These are phyloP conservation scores for Coelastrella sp. DNA, from an alignment of 139 green algal species.

Conservation along the genomic window DNA sequence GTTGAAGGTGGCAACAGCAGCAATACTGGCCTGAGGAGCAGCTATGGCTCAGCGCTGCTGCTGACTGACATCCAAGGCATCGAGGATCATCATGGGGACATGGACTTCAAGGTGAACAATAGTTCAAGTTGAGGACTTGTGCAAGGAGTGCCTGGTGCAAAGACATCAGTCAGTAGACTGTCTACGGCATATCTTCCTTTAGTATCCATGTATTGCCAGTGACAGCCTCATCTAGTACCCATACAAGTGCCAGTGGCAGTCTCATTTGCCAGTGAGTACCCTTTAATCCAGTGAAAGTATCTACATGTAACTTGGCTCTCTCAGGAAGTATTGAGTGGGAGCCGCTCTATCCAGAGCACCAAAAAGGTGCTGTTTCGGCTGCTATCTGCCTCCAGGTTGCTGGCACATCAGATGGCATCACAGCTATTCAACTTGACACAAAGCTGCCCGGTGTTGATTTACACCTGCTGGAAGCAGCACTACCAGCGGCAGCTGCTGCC, in stretches of 20 bases:
- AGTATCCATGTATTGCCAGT: too few species aligned
- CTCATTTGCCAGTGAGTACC: too few species aligned
- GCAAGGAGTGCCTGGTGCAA: too few species aligned
- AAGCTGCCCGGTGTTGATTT: constrained; percentile 78
- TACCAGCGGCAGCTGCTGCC: constrained; percentile 43
- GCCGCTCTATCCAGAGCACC: too few species aligned
- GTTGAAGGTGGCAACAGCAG: not conserved
- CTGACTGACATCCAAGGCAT: constrained; percentile 68
- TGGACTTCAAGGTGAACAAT: constrained; percentile 76
- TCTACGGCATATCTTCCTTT: too few species aligned
- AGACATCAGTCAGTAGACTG: too few species aligned
- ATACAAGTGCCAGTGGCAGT: too few species aligned
- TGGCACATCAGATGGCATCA: constrained; percentile 72
- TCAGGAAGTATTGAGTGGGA: too few species aligned
- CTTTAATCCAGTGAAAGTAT: too few species aligned
- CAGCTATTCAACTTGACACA: constrained; percentile 75
- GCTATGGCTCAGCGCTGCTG: constrained; percentile 47
- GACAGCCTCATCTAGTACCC: too few species aligned
- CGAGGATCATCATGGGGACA: constrained; percentile 77
- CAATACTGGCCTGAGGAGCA: not conserved
- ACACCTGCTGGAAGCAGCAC: constrained; percentile 21
- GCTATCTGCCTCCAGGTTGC: constrained; percentile 40
- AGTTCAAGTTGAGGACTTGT: too few species aligned
- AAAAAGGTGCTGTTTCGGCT: not conserved
- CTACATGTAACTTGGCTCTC: too few species aligned